These are phyloP conservation scores for Raphanus hybrid DNA, from an alignment of 441 rosid genomes.

Conservation along the genomic window DNA sequence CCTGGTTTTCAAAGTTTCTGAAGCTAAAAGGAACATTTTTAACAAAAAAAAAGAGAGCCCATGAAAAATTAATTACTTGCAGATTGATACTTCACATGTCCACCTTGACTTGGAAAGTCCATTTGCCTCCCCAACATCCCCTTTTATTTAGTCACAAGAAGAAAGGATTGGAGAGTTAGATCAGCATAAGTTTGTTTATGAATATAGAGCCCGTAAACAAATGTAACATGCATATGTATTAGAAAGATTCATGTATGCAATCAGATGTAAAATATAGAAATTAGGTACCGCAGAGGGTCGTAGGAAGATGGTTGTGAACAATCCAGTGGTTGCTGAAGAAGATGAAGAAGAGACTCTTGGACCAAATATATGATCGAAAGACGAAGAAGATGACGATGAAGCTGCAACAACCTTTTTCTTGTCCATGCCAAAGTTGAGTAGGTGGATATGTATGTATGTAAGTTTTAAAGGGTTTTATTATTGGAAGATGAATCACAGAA, in stretches of 20 bases:
- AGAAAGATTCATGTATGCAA: constrained; percentile 21
- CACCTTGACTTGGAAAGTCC: constrained; percentile 37
- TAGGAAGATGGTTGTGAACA: constrained; percentile 44
- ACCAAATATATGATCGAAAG: constrained; percentile 43
- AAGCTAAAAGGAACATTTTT: neutral
- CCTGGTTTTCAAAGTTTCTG: neutral
- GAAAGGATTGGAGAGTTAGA: constrained; percentile 1
- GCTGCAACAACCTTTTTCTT: constrained; percentile 36
- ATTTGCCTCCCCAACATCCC: constrained; percentile 36
- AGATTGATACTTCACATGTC: constrained; percentile 35
- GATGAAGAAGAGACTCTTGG: constrained; percentile 37
- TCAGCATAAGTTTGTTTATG: neutral
- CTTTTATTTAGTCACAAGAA: constrained; percentile 27
- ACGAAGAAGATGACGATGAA: constrained; percentile 34
- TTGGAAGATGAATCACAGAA: constrained; percentile 4
- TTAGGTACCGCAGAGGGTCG: constrained; percentile 33
- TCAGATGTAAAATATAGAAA: neutral
- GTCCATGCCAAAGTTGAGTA: constrained; percentile 37
- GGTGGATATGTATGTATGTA: constrained; percentile 4
- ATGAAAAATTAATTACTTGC: constrained; percentile 35
- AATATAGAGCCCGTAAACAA: neutral
- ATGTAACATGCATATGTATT: constrained; percentile 19
- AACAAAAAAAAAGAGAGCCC: neutral
- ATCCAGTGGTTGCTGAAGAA: constrained; percentile 36
- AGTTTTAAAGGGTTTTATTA: neutral